Conservation (phyloP, 1,284 basidiomycete genomes). For the Ganoderma lucidum region DNA sequence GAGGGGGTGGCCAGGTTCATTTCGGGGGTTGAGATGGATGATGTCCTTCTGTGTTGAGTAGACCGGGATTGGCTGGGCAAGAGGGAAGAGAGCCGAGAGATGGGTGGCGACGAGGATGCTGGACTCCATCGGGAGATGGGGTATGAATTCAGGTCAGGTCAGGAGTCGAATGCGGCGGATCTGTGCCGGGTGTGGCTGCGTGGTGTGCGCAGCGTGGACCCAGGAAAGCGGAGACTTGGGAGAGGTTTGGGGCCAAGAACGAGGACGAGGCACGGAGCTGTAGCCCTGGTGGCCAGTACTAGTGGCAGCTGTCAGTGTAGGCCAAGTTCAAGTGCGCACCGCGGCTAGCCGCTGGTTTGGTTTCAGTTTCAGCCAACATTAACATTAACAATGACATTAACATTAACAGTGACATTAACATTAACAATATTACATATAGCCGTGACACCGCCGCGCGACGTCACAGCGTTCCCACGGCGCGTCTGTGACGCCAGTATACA, state of each 20-base stretch:
- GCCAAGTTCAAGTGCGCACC: too few relatives aligned
- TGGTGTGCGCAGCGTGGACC: not conserved
- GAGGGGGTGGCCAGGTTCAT: conserved; percentile 60
- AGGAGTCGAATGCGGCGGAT: conserved; percentile 15
- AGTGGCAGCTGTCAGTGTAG: too few relatives aligned
- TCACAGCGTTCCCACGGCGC: conserved; percentile 7
- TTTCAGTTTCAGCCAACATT: too few relatives aligned
- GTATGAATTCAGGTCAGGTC: not conserved
- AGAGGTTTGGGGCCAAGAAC: not conserved
- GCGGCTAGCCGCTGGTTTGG: too few relatives aligned
- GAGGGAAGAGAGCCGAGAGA: conserved; percentile 67
- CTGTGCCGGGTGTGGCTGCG: conserved; percentile 14
- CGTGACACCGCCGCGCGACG: not conserved
- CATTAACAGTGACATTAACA: too few relatives aligned
- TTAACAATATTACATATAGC: not conserved
- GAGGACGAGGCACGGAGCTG: not conserved
- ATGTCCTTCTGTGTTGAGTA: conserved; percentile 64
- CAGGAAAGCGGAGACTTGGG: not conserved
- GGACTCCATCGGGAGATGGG: conserved; percentile 44
- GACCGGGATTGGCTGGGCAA: conserved; percentile 58
- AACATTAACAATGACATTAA: not conserved
- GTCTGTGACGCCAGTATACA: not conserved
- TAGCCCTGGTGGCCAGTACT: not conserved
- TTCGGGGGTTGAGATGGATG: conserved; percentile 50
- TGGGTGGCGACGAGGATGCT: conserved; percentile 66